Evolutionary conservation across 1,284 basidiomycete species (phyloP).

Genomic region (Pulchroboletus neoregius): DNA sequence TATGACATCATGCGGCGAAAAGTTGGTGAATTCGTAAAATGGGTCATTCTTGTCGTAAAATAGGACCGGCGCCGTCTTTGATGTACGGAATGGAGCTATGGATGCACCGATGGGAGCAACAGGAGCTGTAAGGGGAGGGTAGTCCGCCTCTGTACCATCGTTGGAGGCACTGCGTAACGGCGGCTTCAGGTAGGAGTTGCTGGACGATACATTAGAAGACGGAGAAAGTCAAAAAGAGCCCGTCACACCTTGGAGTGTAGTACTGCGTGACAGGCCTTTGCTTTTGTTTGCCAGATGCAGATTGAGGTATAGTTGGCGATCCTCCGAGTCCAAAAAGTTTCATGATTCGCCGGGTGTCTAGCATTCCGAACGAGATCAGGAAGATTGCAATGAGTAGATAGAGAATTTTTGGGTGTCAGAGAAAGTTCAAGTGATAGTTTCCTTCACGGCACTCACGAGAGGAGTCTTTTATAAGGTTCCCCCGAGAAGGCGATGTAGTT

Average conservation of each 20-base stretch:
- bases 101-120: conserved; percentile 29
- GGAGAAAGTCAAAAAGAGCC: not conserved
- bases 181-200: conserved; percentile 19
- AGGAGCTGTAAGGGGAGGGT: conserved; percentile 35
- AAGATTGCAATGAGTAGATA: conserved; percentile 23
- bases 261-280: conserved; percentile 29
- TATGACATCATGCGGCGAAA: conserved; percentile 54
- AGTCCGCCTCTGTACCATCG: conserved; percentile 20
- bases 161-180: conserved; percentile 7
- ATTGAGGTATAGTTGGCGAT: conserved; percentile 26
- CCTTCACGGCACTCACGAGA: conserved; percentile 14
- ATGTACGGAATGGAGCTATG: conserved; percentile 29
- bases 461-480: conserved; percentile 26
- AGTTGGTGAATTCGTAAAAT: conserved; percentile 67
- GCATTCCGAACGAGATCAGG: conserved; percentile 30
- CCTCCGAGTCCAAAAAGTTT: conserved; percentile 31
- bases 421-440: conserved; percentile 13
- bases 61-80: conserved; percentile 38
- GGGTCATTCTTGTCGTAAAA: conserved; percentile 62
- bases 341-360: conserved; percentile 36
- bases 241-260: conserved; percentile 19
- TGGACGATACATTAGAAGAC: conserved; percentile 6
- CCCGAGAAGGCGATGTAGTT: conserved; percentile 29
- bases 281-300: conserved; percentile 20
- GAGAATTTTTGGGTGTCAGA: conserved; percentile 29